Percentiles rank a stretch among this genome's conserved stretches.
phyloP scores from a whole-genome alignment of 495 filamentous ascomycete species.

The Neurospora sp. region DNA sequence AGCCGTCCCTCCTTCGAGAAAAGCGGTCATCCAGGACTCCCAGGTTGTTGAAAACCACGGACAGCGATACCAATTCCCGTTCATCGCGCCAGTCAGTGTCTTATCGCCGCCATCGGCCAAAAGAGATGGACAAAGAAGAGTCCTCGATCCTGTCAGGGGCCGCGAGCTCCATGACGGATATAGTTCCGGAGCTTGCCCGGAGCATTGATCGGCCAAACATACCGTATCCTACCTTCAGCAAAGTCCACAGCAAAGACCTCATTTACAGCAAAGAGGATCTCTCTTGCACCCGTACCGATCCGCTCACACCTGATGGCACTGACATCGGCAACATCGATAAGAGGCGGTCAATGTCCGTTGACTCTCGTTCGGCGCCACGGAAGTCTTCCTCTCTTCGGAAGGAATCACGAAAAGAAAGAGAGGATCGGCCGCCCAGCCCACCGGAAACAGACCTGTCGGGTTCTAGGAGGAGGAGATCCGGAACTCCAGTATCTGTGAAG shows the following conservation, averaged over 20 bases:
- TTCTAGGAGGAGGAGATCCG: slow-evolving; percentile 28
- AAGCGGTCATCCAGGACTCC: slow-evolving; percentile 28
- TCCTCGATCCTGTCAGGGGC: slow-evolving; percentile 13
- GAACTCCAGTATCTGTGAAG: slow-evolving; percentile 22
- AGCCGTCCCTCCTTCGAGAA: slow-evolving; percentile 6
- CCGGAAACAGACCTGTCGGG: slow-evolving; percentile 45
- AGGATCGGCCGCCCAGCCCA: slow-evolving; percentile 42
- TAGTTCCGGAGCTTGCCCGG: slow-evolving; percentile 41
- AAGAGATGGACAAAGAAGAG: slow-evolving; percentile 30
- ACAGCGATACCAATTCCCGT: slow-evolving; percentile 21
- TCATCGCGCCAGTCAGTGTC: slow-evolving; percentile 18
- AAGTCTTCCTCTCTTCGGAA: slow-evolving; percentile 23
- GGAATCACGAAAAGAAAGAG: slow-evolving; percentile 27
- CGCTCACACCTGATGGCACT: slow-evolving; percentile 70
- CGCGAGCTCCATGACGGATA: slow-evolving; percentile 31
- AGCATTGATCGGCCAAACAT: slow-evolving; percentile 45
- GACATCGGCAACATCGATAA: slow-evolving; percentile 51
- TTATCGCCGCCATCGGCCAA: slow-evolving; percentile 30
- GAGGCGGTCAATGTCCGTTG: slow-evolving; percentile 30
- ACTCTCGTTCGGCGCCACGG: slow-evolving; percentile 10
- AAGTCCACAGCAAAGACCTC: slow-evolving; percentile 78
- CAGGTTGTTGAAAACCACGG: slow-evolving; percentile 22
- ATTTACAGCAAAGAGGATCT: slow-evolving; percentile 53
- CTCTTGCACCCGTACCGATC: slow-evolving; percentile 33
- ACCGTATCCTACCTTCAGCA: slow-evolving; percentile 80